phyloP scores from a whole-genome alignment of 2,329 filamentous ascomycete species.

The Phyllosticta paracitricarpa region DNA sequence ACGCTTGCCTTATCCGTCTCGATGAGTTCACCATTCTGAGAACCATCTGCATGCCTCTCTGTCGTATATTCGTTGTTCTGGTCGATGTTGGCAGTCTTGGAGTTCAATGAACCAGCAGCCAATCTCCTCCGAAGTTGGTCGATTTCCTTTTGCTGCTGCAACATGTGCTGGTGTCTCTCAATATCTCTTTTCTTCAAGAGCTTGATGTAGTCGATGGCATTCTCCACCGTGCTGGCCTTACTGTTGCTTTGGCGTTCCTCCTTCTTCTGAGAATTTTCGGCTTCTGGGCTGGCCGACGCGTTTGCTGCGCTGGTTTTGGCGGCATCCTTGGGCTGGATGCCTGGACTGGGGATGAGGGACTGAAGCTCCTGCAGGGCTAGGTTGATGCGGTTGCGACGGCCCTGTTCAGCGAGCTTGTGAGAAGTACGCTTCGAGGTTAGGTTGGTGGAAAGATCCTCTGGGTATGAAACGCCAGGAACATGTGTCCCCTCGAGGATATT shows the following conservation, averaged over 20 bases:
- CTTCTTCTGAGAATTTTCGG: slow-evolving; percentile 17
- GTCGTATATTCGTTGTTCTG: neutral
- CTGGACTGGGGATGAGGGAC: slow-evolving; percentile 58
- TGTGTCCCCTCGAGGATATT: slow-evolving; percentile 91
- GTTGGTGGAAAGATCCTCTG: slow-evolving; percentile 82
- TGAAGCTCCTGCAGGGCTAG: slow-evolving; percentile 87
- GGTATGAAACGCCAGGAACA: slow-evolving; percentile 82
- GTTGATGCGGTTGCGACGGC: slow-evolving; percentile 89
- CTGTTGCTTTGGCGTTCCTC: slow-evolving; percentile 55
- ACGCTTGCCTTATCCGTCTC: neutral
- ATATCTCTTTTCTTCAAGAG: slow-evolving; percentile 64
- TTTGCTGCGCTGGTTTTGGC: slow-evolving; percentile 29
- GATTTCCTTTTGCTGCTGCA: slow-evolving; percentile 55
- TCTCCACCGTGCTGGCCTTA: slow-evolving; percentile 96
- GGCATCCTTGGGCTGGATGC: slow-evolving; percentile 20
- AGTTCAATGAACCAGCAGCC: neutral
- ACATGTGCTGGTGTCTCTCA: slow-evolving; percentile 53
- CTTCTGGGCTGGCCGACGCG: slow-evolving; percentile 17
- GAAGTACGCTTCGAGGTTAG: slow-evolving; percentile 93
- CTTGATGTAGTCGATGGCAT: slow-evolving; percentile 92
- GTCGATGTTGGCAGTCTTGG: neutral
- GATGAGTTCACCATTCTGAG: neutral
- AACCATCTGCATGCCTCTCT: neutral
- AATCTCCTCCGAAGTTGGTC: slow-evolving; percentile 42
- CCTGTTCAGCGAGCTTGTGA: slow-evolving; percentile 96